Conservation (phyloP, 805 yeast genomes). For the Cyberlindnera petersonii region DNA sequence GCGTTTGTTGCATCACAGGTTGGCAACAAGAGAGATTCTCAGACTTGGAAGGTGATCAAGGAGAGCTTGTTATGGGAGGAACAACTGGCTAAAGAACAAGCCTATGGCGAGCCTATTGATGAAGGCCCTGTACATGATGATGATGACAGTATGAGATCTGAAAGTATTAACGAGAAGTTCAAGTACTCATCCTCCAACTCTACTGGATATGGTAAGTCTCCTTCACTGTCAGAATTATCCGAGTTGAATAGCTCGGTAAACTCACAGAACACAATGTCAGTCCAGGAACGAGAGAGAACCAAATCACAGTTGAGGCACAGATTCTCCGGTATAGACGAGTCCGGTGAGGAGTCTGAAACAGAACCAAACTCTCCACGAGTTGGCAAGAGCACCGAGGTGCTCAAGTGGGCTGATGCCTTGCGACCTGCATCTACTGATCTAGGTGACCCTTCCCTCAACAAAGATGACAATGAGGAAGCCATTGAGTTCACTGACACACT, state of each 20-base stretch:
- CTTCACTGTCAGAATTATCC: constrained; percentile 27
- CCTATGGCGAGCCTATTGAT: background rate
- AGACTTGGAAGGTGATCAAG: constrained; percentile 58
- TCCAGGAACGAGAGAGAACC: constrained; percentile 6
- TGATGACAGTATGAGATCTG: constrained; percentile 18
- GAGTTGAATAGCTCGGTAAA: constrained; percentile 21
- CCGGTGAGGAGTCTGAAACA: constrained; percentile 18
- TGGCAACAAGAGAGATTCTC: constrained; percentile 50
- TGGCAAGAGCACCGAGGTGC: constrained; percentile 17
- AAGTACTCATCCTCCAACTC: constrained; percentile 30
- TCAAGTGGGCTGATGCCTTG: constrained; percentile 25
- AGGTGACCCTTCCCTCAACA: constrained; percentile 1
- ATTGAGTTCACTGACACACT: constrained; percentile 17
- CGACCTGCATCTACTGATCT: constrained; percentile 5
- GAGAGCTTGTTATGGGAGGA: constrained; percentile 40
- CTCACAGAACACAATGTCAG: constrained; percentile 16
- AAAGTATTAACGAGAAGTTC: constrained; percentile 13
- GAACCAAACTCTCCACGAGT: constrained; percentile 7
- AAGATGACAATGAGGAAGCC: constrained; percentile 24
- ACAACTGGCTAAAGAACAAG: constrained; percentile 13
- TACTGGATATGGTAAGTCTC: constrained; percentile 25
- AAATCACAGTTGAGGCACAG: constrained; percentile 19
- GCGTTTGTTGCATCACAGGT: constrained; percentile 53
- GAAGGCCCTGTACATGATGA: constrained; percentile 5
- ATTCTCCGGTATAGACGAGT: constrained; percentile 19